Conservation (phyloP, 345 rosid species). For the Lagerstroemia speciosa region DNA sequence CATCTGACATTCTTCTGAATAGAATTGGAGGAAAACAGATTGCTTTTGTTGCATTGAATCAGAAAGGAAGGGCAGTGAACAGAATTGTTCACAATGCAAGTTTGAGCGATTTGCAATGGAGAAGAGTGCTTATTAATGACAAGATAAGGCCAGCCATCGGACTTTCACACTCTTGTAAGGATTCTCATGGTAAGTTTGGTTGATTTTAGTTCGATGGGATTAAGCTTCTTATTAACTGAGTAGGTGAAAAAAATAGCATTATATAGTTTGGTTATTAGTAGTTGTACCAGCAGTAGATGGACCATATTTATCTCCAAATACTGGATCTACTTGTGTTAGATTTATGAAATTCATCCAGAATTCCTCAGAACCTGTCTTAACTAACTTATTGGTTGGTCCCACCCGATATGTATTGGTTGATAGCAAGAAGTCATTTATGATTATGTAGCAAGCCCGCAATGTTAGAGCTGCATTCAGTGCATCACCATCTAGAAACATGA, state of each 20-base stretch:
- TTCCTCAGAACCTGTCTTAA: neutral
- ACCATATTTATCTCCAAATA: neutral
- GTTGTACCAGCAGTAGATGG: neutral
- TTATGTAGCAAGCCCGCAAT: neutral
- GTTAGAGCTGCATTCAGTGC: neutral
- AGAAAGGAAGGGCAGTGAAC: neutral
- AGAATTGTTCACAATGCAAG: neutral
- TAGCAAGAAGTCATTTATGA: neutral
- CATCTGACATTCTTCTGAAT: neutral
- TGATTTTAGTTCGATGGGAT: neutral
- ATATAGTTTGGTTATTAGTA: neutral
- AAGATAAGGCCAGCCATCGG: conserved; percentile 5
- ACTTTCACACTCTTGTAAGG: conserved; percentile 7
- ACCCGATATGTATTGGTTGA: neutral
- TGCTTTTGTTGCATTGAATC: neutral
- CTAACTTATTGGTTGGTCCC: neutral
- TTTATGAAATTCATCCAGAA: neutral
- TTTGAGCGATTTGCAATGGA: neutral
- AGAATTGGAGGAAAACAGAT: conserved; percentile 2
- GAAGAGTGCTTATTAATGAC: neutral
- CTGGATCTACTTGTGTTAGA: neutral
- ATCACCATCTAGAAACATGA: neutral
- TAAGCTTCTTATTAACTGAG: neutral
- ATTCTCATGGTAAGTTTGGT: conserved; percentile 9
- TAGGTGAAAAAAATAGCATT: neutral